Percentiles rank a stretch among this genome's conserved stretches.
Conservation (phyloP, 2,329 filamentous ascomycete genomes). For the Calycina herbarum region DNA sequence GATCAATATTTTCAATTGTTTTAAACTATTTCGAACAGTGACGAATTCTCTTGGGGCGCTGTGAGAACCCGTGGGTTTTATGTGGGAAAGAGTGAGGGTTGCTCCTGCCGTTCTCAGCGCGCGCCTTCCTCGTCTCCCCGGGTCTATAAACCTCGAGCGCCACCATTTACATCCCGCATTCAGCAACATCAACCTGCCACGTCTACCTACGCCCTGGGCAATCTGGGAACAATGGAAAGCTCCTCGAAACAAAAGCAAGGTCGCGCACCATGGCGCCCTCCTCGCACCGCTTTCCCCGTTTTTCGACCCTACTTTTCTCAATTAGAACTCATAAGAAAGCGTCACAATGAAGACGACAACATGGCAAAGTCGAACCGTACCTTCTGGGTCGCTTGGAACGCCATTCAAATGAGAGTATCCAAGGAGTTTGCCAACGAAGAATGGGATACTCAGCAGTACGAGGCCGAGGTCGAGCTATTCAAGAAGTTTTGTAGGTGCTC, state of each 20-base stretch:
- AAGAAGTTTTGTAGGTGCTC: slow-evolving; percentile 3
- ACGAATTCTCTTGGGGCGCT: too few relatives aligned
- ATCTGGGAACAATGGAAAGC: background rate
- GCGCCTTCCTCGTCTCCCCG: too few relatives aligned
- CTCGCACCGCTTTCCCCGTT: background rate
- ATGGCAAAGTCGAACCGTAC: background rate
- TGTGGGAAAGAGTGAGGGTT: too few relatives aligned
- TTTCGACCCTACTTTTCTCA: background rate
- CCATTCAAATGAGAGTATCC: background rate
- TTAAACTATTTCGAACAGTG: too few relatives aligned
- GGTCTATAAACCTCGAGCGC: too few relatives aligned
- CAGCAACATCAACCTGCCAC: too few relatives aligned
- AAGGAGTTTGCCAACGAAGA: background rate
- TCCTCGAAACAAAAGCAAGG: background rate
- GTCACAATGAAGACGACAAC: background rate
- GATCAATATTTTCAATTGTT: too few relatives aligned
- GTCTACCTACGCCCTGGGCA: too few relatives aligned
- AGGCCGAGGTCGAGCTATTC: background rate
- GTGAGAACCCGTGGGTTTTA: too few relatives aligned
- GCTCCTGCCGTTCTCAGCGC: too few relatives aligned
- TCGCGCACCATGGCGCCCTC: background rate
- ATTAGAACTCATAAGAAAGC: slow-evolving; percentile 4
- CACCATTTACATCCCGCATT: too few relatives aligned
- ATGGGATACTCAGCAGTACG: slow-evolving; percentile 3
- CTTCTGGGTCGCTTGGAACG: background rate